Evolutionary conservation across 495 filamentous ascomycete genomes (phyloP).

Genomic region (Aspergillus conjunctus): DNA sequence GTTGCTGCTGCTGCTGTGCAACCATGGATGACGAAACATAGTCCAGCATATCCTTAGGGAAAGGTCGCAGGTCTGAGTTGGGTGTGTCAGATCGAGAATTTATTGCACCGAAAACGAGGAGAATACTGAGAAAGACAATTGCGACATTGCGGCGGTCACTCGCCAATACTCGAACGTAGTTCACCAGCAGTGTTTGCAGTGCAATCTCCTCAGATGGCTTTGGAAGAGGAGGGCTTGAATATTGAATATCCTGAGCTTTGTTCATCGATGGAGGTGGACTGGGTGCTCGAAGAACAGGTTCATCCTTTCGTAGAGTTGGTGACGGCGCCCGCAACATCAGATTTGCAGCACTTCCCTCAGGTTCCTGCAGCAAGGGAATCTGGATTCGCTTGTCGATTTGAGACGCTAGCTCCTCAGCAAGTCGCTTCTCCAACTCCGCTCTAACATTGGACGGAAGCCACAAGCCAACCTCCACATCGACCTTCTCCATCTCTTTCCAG

Average conservation of each 20-base stretch:
- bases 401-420: constrained; percentile 30
- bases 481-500: constrained; percentile 96
- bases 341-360: constrained; percentile 5
- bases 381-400: constrained; percentile 18
- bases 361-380: constrained; percentile 24
- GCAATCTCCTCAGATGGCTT: constrained; percentile 36
- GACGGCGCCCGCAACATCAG: background rate
- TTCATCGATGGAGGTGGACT: background rate
- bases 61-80: constrained; percentile 20
- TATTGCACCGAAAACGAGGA: constrained; percentile 59
- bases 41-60: constrained; percentile 22
- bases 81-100: constrained; percentile 23
- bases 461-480: constrained; percentile 88
- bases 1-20: constrained; percentile 15
- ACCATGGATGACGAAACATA: constrained; percentile 9
- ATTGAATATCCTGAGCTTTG: constrained; percentile 7
- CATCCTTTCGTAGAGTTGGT: background rate
- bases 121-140: constrained; percentile 61
- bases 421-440: constrained; percentile 46
- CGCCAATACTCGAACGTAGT: constrained; percentile 67
- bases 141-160: constrained; percentile 71
- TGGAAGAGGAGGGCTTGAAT: constrained; percentile 11
- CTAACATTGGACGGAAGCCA: constrained; percentile 60
- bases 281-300: background rate
- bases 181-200: constrained; percentile 63